These are phyloP conservation scores for Colletotrichum australisinense DNA, from an alignment of 2,329 filamentous ascomycete genomes.

Conservation along the genomic window DNA sequence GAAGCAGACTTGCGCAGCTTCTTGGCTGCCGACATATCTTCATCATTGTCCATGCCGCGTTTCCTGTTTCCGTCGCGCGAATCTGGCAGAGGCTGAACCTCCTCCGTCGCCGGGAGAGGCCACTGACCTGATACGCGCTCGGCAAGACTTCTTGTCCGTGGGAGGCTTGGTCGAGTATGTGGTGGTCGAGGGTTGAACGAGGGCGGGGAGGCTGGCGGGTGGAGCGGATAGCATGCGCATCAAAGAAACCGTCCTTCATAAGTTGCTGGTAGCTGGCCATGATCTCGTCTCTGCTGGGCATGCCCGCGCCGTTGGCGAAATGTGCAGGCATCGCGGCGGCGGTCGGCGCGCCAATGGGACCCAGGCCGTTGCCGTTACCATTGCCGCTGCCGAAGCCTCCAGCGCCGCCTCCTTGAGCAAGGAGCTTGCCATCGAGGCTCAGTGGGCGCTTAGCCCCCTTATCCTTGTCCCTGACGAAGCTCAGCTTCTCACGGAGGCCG, in stretches of 20 bases:
- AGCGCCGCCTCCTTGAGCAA: conserved; percentile 22
- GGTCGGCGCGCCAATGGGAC: neutral
- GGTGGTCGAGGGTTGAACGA: conserved; percentile 28
- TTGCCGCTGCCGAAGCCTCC: conserved; percentile 6
- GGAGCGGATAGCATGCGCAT: conserved; percentile 67
- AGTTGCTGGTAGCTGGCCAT: conserved; percentile 67
- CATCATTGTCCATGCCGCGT: conserved; percentile 50
- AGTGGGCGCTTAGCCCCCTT: conserved; percentile 36
- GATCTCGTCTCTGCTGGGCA: conserved; percentile 61
- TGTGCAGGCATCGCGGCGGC: conserved; percentile 8
- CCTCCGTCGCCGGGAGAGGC: conserved; percentile 36
- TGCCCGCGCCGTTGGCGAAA: conserved; percentile 39
- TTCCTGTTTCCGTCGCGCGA: conserved; percentile 64
- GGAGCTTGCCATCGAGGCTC: conserved; percentile 37
- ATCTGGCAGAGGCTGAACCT: conserved; percentile 28
- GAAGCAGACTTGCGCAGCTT: conserved; percentile 65
- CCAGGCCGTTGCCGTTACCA: neutral
- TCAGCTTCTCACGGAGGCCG: conserved; percentile 42
- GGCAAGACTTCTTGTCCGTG: conserved; percentile 30
- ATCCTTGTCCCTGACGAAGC: conserved; percentile 37
- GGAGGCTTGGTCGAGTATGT: conserved; percentile 28
- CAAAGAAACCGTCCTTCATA: conserved; percentile 69
- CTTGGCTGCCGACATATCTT: conserved; percentile 50
- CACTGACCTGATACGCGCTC: conserved; percentile 37
- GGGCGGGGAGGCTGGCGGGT: conserved; percentile 57